Conservation (phyloP, 225 moss, liverwort and hornwort genomes). For the Ulota crispa region DNA sequence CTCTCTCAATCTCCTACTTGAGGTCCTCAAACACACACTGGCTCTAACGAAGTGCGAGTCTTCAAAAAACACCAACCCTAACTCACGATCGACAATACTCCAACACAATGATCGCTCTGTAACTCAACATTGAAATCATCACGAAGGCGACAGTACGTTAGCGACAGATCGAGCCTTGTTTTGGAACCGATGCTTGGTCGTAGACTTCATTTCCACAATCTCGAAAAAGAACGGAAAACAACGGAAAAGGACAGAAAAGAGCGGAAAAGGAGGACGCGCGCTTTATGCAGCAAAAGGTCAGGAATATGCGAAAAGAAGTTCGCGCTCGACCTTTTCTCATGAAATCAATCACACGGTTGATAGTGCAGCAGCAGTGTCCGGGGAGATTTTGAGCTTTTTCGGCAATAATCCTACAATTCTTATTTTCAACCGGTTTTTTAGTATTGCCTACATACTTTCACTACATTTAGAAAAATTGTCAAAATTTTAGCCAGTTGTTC, state of each 20-base stretch:
- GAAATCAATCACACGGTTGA: not conserved
- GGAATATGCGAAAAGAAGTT: constrained; percentile 22
- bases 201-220: not conserved
- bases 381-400: too few relatives aligned
- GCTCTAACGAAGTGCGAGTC: constrained; percentile 1
- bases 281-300: not conserved
- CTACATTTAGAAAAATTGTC: too few relatives aligned
- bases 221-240: not conserved
- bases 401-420: too few relatives aligned
- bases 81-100: not conserved
- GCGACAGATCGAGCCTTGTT: not conserved
- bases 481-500: too few relatives aligned
- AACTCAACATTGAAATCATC: too few relatives aligned
- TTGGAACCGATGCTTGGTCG: too few relatives aligned
- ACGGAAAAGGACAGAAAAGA: too few relatives aligned
- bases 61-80: constrained; percentile 1
- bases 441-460: too few relatives aligned
- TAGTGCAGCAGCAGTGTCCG: not conserved
- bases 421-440: too few relatives aligned
- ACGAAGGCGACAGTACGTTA: not conserved
- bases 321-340: not conserved
- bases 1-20: constrained; percentile 40
- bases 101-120: not conserved
- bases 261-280: too few relatives aligned
- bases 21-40: constrained; percentile 26